Percentiles rank a stretch among this genome's conserved stretches.
These are phyloP conservation scores for Nematodospora valgi DNA, from an alignment of 805 yeast species.

Conservation along the genomic window DNA sequence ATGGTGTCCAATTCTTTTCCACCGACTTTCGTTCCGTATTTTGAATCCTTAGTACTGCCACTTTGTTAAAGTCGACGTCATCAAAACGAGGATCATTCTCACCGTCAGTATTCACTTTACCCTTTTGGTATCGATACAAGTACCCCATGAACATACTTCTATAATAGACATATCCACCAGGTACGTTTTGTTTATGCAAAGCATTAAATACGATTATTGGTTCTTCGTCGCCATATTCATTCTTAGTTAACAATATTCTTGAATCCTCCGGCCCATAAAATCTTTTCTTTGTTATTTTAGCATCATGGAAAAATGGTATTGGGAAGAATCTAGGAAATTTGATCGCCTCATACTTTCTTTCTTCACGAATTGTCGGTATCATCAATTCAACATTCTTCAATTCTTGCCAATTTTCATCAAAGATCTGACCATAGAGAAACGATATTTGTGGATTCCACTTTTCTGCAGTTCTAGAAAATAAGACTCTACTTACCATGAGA, in stretches of 20 bases:
- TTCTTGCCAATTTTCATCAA: constrained; percentile 21
- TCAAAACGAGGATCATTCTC: constrained; percentile 12
- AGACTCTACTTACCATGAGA: constrained; percentile 27
- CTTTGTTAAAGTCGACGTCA: constrained; percentile 16
- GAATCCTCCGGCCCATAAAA: constrained; percentile 28
- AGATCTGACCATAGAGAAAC: constrained; percentile 20
- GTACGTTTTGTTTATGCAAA: constrained; percentile 11
- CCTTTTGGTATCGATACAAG: constrained; percentile 32
- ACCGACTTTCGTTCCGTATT: constrained; percentile 4
- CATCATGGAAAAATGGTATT: constrained; percentile 13
- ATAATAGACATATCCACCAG: constrained; percentile 9
- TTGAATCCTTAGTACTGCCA: constrained; percentile 17
- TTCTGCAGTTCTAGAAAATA: constrained; percentile 19
- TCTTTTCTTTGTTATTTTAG: constrained; percentile 4
- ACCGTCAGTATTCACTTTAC: constrained; percentile 26
- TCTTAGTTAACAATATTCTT: constrained; percentile 18
- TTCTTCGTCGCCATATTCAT: constrained; percentile 18
- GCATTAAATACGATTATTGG: constrained; percentile 10
- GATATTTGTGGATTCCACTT: constrained; percentile 24
- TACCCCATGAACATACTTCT: constrained; percentile 30
- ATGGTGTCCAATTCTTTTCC: constrained; percentile 42
- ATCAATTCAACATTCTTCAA: constrained; percentile 18
- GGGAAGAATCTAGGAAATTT: constrained; percentile 13
- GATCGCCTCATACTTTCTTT: constrained; percentile 9
- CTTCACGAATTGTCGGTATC: constrained; percentile 18